Conservation (phyloP, 1,139 yeast species). For the Meyerozyma athensensis region DNA sequence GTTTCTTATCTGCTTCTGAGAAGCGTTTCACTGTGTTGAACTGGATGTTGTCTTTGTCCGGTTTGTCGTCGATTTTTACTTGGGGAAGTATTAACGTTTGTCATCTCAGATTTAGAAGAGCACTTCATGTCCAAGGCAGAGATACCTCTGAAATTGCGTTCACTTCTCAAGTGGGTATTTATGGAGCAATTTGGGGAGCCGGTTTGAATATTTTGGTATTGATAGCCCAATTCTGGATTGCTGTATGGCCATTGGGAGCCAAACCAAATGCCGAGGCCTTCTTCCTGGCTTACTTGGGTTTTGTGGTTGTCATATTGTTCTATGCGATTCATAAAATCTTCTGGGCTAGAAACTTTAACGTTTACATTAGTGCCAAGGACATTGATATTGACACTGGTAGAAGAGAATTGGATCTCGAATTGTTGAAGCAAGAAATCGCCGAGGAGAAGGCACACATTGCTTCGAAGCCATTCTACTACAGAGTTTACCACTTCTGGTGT, state of each 20-base stretch:
- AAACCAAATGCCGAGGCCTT: conserved; percentile 31
- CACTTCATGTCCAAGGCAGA: conserved; percentile 26
- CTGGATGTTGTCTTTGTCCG: conserved; percentile 38
- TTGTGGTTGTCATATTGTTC: conserved; percentile 31
- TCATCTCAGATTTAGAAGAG: conserved; percentile 36
- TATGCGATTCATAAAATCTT: conserved; percentile 40
- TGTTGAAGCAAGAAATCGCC: conserved; percentile 44
- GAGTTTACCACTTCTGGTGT: conserved; percentile 46
- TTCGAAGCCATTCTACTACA: conserved; percentile 27
- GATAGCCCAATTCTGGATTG: conserved; percentile 48
- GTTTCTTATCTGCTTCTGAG: conserved; percentile 29
- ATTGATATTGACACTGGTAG: conserved; percentile 54
- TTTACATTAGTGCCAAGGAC: conserved; percentile 36
- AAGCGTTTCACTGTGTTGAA: conserved; percentile 28
- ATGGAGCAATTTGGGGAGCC: conserved; percentile 50
- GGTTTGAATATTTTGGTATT: conserved; percentile 45
- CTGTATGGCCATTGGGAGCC: conserved; percentile 37
- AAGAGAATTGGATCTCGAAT: conserved; percentile 51
- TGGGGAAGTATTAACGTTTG: conserved; percentile 36
- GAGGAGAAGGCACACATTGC: conserved; percentile 40
- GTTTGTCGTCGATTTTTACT: conserved; percentile 36
- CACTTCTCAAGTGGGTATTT: conserved; percentile 50
- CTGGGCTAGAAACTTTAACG: conserved; percentile 39
- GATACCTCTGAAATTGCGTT: conserved; percentile 41
- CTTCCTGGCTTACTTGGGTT: conserved; percentile 34